These are phyloP conservation scores for Leucoagaricus sp. DNA, from an alignment of 1,284 basidiomycete species.

Conservation along the genomic window DNA sequence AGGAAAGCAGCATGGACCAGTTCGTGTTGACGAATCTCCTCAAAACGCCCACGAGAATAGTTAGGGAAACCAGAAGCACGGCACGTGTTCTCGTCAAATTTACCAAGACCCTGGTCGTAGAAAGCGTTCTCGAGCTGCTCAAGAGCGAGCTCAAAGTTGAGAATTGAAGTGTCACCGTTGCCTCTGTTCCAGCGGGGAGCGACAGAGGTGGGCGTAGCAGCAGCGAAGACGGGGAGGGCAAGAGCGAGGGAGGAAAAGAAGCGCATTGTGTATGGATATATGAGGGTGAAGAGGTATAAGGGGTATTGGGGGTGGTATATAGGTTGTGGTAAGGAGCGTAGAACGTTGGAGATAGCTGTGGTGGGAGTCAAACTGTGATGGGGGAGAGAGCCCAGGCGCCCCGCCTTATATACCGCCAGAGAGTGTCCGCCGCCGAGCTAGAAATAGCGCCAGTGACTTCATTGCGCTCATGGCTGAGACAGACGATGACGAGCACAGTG, in stretches of 20 bases:
- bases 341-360: not conserved
- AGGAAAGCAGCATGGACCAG: constrained; percentile 43
- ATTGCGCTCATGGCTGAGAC: not conserved
- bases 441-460: not conserved
- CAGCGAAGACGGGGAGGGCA: not conserved
- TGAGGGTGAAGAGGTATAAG: not conserved
- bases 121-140: constrained; percentile 73
- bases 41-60: constrained; percentile 52
- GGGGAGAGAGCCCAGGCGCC: not conserved
- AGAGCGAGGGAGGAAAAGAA: not conserved
- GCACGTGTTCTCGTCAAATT: constrained; percentile 53
- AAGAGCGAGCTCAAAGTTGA: constrained; percentile 66
- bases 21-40: constrained; percentile 63
- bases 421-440: not conserved
- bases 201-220: not conserved
- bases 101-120: constrained; percentile 48
- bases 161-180: constrained; percentile 34
- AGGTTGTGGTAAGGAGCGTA: constrained; percentile 7
- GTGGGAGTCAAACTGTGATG: not conserved
- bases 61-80: constrained; percentile 48
- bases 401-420: not conserved
- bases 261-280: constrained; percentile 4
- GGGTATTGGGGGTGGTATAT: not conserved
- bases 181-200: not conserved
- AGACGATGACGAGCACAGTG: not conserved